A percentile compares a stretch with the other conserved stretches of the same genome.
These are phyloP conservation scores for Phytophthora megakarya DNA, from an alignment of 352 stramenopile species.

Conservation along the genomic window DNA sequence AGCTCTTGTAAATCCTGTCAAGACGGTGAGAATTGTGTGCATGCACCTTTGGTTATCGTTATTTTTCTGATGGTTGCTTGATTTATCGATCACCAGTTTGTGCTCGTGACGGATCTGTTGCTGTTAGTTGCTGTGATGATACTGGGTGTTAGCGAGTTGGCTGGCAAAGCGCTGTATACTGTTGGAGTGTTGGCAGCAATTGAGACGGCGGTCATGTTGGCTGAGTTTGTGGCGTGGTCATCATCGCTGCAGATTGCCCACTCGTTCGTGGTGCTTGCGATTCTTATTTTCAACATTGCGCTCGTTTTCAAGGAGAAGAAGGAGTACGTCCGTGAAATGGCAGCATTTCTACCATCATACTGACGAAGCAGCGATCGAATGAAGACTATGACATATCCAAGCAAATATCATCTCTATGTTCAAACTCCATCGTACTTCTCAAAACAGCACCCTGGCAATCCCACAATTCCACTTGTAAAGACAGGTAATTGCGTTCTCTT, in stretches of 20 bases:
- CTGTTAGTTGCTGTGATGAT: conserved; percentile 50
- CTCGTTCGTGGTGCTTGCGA: conserved; percentile 39
- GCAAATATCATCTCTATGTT: not conserved
- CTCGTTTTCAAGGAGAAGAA: conserved; percentile 34
- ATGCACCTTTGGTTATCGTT: not conserved
- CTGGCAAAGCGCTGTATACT: conserved; percentile 43
- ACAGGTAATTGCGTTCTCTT: conserved; percentile 28
- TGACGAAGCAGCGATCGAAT: conserved; percentile 16
- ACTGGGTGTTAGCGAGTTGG: conserved; percentile 40
- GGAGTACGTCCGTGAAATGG: conserved; percentile 37
- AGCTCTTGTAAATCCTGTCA: conserved; percentile 26
- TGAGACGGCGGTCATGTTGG: conserved; percentile 46
- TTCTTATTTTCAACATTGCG: conserved; percentile 35
- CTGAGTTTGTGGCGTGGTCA: conserved; percentile 38
- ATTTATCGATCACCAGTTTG: conserved; percentile 38
- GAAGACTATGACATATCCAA: not conserved
- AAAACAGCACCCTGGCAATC: conserved; percentile 60
- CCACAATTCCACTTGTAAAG: conserved; percentile 47
- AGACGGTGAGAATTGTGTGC: conserved; percentile 25
- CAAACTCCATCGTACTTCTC: conserved; percentile 38
- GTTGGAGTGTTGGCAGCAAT: conserved; percentile 44
- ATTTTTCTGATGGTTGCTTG: not conserved
- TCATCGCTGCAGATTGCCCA: conserved; percentile 44
- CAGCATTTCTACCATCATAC: conserved; percentile 43
- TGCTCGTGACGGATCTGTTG: conserved; percentile 51